phyloP scores from a whole-genome alignment of 805 yeast species.

The Candida xiaguanensis region DNA sequence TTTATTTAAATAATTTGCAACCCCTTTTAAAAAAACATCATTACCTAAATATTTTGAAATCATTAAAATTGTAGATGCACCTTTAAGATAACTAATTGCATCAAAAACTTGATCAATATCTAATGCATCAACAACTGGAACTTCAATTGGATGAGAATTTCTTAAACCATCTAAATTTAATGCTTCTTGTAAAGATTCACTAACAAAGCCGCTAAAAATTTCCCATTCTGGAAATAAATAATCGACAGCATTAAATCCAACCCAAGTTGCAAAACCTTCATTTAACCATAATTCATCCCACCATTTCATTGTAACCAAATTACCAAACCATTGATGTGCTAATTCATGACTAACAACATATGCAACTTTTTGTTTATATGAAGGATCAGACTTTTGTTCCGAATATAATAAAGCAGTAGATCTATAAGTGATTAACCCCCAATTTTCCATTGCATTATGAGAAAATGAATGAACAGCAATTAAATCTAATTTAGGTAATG shows the following conservation, averaged over 20 bases:
- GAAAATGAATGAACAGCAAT: slow-evolving; percentile 76
- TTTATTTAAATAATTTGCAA: slow-evolving; percentile 60
- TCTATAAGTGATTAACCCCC: slow-evolving; percentile 76
- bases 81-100: slow-evolving; percentile 76
- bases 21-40: slow-evolving; percentile 68
- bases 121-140: slow-evolving; percentile 71
- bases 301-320: slow-evolving; percentile 88
- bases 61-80: slow-evolving; percentile 77
- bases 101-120: slow-evolving; percentile 83
- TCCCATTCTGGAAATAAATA: slow-evolving; percentile 78
- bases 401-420: slow-evolving; percentile 48
- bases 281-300: slow-evolving; percentile 91
- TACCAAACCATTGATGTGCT: slow-evolving; percentile 92
- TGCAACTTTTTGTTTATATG: slow-evolving; percentile 67
- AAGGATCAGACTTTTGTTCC: slow-evolving; percentile 41
- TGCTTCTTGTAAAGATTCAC: slow-evolving; percentile 49
- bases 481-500: slow-evolving; percentile 77
- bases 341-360: slow-evolving; percentile 83
- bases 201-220: slow-evolving; percentile 55
- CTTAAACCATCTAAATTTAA: slow-evolving; percentile 53
- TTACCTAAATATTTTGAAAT: slow-evolving; percentile 66
- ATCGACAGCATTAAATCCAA: slow-evolving; percentile 68
- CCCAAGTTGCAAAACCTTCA: slow-evolving; percentile 90
- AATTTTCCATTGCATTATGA: slow-evolving; percentile 90
- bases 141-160: slow-evolving; percentile 78